These are phyloP conservation scores for Trichoderma gamsii DNA, from an alignment of 495 filamentous ascomycete species.

Conservation along the genomic window DNA sequence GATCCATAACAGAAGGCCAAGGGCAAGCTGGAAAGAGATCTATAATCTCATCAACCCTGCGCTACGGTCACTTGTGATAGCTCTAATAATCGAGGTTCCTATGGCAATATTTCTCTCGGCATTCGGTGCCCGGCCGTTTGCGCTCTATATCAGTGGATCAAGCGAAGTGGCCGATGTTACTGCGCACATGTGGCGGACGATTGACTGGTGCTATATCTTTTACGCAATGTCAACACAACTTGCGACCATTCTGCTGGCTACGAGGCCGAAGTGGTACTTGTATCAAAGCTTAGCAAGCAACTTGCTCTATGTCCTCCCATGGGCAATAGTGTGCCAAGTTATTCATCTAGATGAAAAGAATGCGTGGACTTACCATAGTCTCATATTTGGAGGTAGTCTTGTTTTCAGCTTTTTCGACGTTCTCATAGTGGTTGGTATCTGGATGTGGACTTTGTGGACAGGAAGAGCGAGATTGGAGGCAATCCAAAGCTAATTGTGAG, in stretches of 20 bases:
- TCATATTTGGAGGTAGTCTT: conserved; percentile 65
- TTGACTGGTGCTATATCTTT: conserved; percentile 73
- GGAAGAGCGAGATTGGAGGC: conserved; percentile 36
- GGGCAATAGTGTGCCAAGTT: conserved; percentile 57
- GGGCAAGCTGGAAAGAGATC: conserved; percentile 33
- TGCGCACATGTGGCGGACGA: conserved; percentile 63
- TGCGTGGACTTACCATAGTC: conserved; percentile 62
- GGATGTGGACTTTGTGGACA: conserved; percentile 50
- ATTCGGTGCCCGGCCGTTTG: conserved; percentile 53
- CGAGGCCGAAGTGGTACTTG: conserved; percentile 60
- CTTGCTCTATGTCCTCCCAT: conserved; percentile 61
- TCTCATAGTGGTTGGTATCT: conserved; percentile 41
- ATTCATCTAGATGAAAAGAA: conserved; percentile 40
- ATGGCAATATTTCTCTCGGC: conserved; percentile 57
- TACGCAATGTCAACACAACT: conserved; percentile 62
- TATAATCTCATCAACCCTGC: conserved; percentile 48
- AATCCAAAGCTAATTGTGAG: conserved; percentile 13
- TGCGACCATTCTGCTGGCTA: conserved; percentile 58
- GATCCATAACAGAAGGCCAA: conserved; percentile 30
- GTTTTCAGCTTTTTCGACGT: conserved; percentile 61
- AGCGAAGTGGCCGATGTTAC: conserved; percentile 54
- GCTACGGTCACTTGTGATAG: conserved; percentile 44
- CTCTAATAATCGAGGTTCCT: conserved; percentile 53
- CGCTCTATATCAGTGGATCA: conserved; percentile 51
- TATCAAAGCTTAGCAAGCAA: conserved; percentile 60